Percentiles rank a stretch among this genome's conserved stretches.
These are phyloP conservation scores for Colletotrichum paranaense DNA, from an alignment of 2,329 filamentous ascomycete species.

Conservation along the genomic window DNA sequence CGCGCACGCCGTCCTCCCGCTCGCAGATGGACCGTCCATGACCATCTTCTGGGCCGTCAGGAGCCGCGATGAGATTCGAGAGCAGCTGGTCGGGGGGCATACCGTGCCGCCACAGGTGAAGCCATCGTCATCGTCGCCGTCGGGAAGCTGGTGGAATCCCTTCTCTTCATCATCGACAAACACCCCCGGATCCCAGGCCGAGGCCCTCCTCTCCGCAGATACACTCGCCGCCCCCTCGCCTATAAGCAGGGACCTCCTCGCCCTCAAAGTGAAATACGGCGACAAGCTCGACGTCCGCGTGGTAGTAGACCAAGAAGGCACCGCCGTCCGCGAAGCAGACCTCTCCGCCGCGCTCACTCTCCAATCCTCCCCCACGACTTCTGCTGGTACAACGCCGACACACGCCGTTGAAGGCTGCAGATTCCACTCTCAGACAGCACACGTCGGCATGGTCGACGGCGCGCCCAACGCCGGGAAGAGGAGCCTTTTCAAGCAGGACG, in stretches of 20 bases:
- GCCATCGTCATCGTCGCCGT: slow-evolving; percentile 2
- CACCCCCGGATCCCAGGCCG: slow-evolving; percentile 34
- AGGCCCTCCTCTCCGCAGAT: slow-evolving; percentile 33
- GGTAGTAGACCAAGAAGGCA: slow-evolving; percentile 84
- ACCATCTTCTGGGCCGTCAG: slow-evolving; percentile 84
- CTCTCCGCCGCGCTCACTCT: slow-evolving; percentile 52
- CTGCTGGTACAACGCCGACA: slow-evolving; percentile 50
- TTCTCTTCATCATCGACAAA: not conserved
- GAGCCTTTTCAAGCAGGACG: slow-evolving; percentile 1
- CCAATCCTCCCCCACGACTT: slow-evolving; percentile 26
- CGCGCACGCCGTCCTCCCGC: slow-evolving; percentile 71
- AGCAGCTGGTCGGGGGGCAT: not conserved
- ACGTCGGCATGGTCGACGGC: slow-evolving; percentile 38
- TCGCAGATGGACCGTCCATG: slow-evolving; percentile 69
- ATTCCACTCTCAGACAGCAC: slow-evolving; percentile 43
- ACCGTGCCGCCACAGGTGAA: slow-evolving; percentile 10
- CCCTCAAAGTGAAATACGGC: slow-evolving; percentile 68
- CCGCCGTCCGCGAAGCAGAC: slow-evolving; percentile 67
- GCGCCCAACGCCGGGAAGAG: slow-evolving; percentile 28
- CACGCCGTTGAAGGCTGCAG: slow-evolving; percentile 38
- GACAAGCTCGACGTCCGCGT: slow-evolving; percentile 74
- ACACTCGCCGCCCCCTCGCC: slow-evolving; percentile 49
- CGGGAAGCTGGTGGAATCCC: slow-evolving; percentile 36
- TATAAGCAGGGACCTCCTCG: slow-evolving; percentile 72
- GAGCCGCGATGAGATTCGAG: slow-evolving; percentile 65